phyloP scores from a whole-genome alignment of 2,329 filamentous ascomycete genomes.

The Drechslerella stenobrocha region DNA sequence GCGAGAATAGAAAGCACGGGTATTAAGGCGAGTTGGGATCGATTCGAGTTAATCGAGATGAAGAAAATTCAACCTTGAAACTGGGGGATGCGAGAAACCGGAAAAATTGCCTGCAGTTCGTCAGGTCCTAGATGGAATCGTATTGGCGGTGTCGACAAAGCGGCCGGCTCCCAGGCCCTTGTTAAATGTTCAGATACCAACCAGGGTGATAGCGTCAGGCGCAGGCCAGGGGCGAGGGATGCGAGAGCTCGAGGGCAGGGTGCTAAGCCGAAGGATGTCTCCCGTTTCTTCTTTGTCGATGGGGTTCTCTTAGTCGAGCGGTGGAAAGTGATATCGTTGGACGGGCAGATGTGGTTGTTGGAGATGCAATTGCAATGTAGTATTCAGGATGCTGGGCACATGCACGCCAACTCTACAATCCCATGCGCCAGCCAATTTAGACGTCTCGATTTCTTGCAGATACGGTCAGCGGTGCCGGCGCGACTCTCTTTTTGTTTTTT shows the following conservation, averaged over 20 bases:
- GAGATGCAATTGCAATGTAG: not conserved
- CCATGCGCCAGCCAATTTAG: too few species aligned
- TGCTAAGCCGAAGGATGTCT: conserved; percentile 45
- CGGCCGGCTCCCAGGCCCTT: conserved; percentile 46
- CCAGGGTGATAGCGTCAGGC: conserved; percentile 47
- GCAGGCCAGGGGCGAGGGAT: conserved; percentile 45
- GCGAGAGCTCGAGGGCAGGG: conserved; percentile 29
- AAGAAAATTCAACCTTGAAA: conserved; percentile 35
- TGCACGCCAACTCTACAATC: not conserved
- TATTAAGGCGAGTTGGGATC: conserved; percentile 8
- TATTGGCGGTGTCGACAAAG: conserved; percentile 39
- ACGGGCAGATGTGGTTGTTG: too few species aligned
- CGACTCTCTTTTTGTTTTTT: too few species aligned
- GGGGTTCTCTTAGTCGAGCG: too few species aligned
- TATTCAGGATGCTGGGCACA: not conserved
- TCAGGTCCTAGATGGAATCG: conserved; percentile 32
- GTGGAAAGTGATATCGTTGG: too few species aligned
- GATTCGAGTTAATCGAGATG: conserved; percentile 26
- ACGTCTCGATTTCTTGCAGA: too few species aligned
- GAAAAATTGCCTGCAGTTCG: conserved; percentile 44
- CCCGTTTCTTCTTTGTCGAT: not conserved
- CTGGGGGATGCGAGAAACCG: conserved; percentile 43
- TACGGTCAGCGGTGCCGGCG: too few species aligned
- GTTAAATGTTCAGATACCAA: conserved; percentile 44
- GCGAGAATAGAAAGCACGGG: not conserved